phyloP scores from a whole-genome alignment of 192 early-diverging fungal genomes.

The Rhizoclosmatium globosum region DNA sequence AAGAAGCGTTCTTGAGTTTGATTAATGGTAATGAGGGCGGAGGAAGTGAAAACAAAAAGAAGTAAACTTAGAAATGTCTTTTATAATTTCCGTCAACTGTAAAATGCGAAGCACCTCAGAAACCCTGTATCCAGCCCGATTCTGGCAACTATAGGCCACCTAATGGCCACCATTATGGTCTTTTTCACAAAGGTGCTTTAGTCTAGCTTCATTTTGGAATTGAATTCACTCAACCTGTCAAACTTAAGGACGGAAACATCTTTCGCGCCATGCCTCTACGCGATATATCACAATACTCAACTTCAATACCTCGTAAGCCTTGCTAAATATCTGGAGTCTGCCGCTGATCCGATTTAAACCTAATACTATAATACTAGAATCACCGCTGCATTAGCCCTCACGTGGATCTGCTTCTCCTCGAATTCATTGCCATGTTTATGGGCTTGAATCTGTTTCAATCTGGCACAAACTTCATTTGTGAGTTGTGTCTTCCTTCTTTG shows the following conservation, averaged over 20 bases:
- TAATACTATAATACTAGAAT: conserved; percentile 26
- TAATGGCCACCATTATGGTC: conserved; percentile 52
- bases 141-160: conserved; percentile 47
- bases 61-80: no score
- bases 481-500: not conserved
- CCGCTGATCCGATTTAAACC: not conserved
- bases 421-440: conserved; percentile 42
- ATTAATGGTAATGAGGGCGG: conserved; percentile 40
- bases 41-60: not conserved
- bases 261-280: conserved; percentile 42
- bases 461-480: conserved; percentile 43
- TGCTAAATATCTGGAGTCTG: not conserved
- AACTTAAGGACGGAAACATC: conserved; percentile 52
- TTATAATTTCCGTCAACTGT: no score
- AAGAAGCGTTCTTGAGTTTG: conserved; percentile 83
- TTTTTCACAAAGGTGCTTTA: conserved; percentile 47
- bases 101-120: conserved; percentile 41
- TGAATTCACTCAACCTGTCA: not conserved
- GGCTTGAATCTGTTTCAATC: conserved; percentile 50
- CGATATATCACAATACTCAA: conserved; percentile 36
- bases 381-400: conserved; percentile 43
- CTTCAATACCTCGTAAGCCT: conserved; percentile 43
- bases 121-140: conserved; percentile 48
- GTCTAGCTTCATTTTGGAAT: not conserved
- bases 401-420: conserved; percentile 55